A percentile compares a stretch with the other conserved stretches of the same genome.
Evolutionary conservation across 2,329 filamentous ascomycete species (phyloP).

Genomic region (Byssothecium circinans): DNA sequence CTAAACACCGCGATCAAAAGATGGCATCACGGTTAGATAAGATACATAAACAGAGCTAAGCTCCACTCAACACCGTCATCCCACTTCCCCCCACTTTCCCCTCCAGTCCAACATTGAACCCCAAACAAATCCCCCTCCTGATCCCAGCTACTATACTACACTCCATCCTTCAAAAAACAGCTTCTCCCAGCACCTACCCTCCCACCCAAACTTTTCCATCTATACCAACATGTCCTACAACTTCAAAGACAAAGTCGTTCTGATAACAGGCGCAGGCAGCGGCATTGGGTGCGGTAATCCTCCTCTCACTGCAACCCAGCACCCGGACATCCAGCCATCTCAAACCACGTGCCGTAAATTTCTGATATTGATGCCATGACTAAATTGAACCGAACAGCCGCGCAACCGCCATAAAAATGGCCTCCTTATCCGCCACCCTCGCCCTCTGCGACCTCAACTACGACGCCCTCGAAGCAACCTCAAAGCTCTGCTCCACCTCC

Average conservation of each 20-base stretch:
- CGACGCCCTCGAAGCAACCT: slow-evolving; percentile 45
- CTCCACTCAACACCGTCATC: slow-evolving; percentile 18
- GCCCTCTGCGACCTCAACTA: slow-evolving; percentile 43
- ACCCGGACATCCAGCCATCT: neutral
- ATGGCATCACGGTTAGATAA: slow-evolving; percentile 11
- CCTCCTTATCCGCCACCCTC: slow-evolving; percentile 47
- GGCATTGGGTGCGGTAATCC: slow-evolving; percentile 49
- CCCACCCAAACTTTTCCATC: neutral
- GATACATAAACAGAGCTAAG: slow-evolving; percentile 29
- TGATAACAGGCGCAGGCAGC: slow-evolving; percentile 39
- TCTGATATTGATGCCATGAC: too few species aligned
- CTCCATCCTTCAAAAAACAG: too few species aligned
- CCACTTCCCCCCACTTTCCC: slow-evolving; percentile 42
- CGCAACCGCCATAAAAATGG: slow-evolving; percentile 51
- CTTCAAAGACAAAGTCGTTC: slow-evolving; percentile 34
- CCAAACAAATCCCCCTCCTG: slow-evolving; percentile 2
- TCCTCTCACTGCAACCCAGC: neutral
- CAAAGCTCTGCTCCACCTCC: slow-evolving; percentile 43
- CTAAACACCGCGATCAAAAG: too few species aligned
- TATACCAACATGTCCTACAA: slow-evolving; percentile 23
- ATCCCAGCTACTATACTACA: too few species aligned
- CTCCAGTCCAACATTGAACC: slow-evolving; percentile 11
- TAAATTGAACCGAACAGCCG: too few species aligned
- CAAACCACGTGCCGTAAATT: too few species aligned
- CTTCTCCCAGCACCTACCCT: neutral